Evolutionary conservation across 768 basidiomycete species (phyloP).

Genomic region (Tricholomella constricta): DNA sequence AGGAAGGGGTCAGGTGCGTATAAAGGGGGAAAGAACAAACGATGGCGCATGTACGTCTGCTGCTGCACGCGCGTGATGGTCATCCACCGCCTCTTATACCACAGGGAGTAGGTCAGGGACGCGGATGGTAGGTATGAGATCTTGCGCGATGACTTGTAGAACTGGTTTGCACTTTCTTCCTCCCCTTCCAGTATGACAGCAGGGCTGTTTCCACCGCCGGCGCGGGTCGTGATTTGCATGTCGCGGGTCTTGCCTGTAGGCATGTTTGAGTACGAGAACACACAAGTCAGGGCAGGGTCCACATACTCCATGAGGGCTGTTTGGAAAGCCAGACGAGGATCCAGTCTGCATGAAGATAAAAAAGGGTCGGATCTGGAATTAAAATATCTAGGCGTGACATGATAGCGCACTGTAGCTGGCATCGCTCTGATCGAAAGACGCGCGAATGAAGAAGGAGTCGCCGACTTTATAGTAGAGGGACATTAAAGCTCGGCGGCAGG

Average conservation of each 20-base stretch:
- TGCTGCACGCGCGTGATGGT: conserved; percentile 18
- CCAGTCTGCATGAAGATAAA: conserved; percentile 47
- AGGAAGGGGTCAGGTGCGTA: not conserved
- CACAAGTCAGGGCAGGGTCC: conserved; percentile 41
- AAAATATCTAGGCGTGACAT: not conserved
- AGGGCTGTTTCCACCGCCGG: conserved; percentile 39
- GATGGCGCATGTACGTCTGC: conserved; percentile 6
- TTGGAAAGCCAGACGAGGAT: conserved; percentile 60
- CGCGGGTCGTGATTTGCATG: conserved; percentile 49
- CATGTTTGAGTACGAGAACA: conserved; percentile 28
- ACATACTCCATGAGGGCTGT: conserved; percentile 55
- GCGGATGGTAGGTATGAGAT: conserved; percentile 34
- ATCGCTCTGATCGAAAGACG: conserved; percentile 47
- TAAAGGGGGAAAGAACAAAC: not conserved
- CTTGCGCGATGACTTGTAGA: conserved; percentile 17
- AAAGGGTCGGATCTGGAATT: no score
- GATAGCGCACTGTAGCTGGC: conserved; percentile 23
- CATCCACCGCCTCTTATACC: conserved; percentile 35
- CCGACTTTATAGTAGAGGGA: conserved; percentile 36
- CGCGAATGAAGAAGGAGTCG: conserved; percentile 52
- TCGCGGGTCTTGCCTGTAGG: conserved; percentile 43
- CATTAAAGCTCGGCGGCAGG: conserved; percentile 40
- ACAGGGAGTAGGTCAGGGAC: conserved; percentile 36
- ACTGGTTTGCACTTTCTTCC: conserved; percentile 18
- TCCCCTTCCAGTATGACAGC: conserved; percentile 29